Evolutionary conservation across 1,139 yeast genomes (phyloP).

Genomic region (Debaryomyces singareniensis): DNA sequence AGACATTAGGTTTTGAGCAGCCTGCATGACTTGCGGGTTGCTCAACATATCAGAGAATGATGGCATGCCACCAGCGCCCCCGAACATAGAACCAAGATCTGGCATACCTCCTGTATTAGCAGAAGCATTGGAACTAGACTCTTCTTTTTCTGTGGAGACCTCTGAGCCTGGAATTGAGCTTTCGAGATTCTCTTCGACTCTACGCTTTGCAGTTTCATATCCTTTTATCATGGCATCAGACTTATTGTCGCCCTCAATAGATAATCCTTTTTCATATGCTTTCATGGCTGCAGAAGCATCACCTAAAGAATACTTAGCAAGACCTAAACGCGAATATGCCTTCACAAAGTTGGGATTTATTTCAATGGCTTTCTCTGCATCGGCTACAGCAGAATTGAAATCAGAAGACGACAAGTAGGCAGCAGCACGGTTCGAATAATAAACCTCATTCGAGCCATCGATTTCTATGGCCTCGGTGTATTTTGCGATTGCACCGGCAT

Average conservation of each 20-base stretch:
- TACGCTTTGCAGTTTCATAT: slow-evolving; percentile 84
- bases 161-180: slow-evolving; percentile 28
- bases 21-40: slow-evolving; percentile 88
- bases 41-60: slow-evolving; percentile 57
- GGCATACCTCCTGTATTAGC: slow-evolving; percentile 42
- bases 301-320: slow-evolving; percentile 86
- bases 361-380: slow-evolving; percentile 75
- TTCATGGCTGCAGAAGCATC: slow-evolving; percentile 84
- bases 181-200: slow-evolving; percentile 70
- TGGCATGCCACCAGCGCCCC: slow-evolving; percentile 54
- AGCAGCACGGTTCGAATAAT: slow-evolving; percentile 93
- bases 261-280: slow-evolving; percentile 84
- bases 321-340: slow-evolving; percentile 92
- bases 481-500: slow-evolving; percentile 60
- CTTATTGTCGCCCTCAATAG: slow-evolving; percentile 77
- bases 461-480: slow-evolving; percentile 79
- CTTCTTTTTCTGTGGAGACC: slow-evolving; percentile 11
- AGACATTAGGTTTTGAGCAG: slow-evolving; percentile 90
- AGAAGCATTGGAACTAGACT: slow-evolving; percentile 9
- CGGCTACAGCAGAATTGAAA: slow-evolving; percentile 73
- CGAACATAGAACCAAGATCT: slow-evolving; percentile 59
- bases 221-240: slow-evolving; percentile 92
- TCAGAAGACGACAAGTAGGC: slow-evolving; percentile 78
- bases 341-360: slow-evolving; percentile 78
- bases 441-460: slow-evolving; percentile 71